Evolutionary conservation across 2,329 filamentous ascomycete species (phyloP), one percentile per base, ranked within the genome.

Genomic region (Alternaria sp.): DNA sequence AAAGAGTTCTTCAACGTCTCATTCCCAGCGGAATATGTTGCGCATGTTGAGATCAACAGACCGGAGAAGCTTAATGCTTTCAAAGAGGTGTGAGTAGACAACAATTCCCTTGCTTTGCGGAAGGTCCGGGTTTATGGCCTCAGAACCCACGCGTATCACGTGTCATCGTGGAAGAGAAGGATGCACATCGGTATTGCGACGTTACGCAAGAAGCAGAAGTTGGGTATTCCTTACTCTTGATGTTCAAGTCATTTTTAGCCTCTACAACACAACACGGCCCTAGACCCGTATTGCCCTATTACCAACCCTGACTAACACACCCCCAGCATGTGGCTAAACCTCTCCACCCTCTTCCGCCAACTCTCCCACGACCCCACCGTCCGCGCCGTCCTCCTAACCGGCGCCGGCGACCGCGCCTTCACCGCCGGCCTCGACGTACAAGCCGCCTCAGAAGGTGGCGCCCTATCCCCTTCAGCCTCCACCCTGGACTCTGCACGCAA

Each of bases 21-120:
- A n/a, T 89, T 89, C 45, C 92, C 93, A 0, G 75, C 82, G 40
- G 86, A 90, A 74, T 89, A 89, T 82, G 90, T 97, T 52, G 92
- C 90, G n/a, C 93, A 97, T 78, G 91, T 98, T 62, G 91, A 97
- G 81, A 97, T 97, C 82, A 94, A 96, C 83, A 88, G 94, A 1
- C 89, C 94, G 1, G 81, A 88, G 69, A 97, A 97, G 83, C 84
- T 97, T 79, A 98, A 98, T 80, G 89, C 94, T 67, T 97, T 97
- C 80, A 86, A 89, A 69, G 89, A 93, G 78, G 83, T 81, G 86
- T 88, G 79, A 70, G 83, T 81, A 21, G 21, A 3, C 4, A 21
- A 21, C 21, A 21, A 3, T 21, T 21, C 21, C 21, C 4, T 21
- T 21, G 21, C 21, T 21, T 21, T 21, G 4, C 21, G 21, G 21